Conservation (phyloP, 148 eudicot genomes). For the Amaranthus cruentus region DNA sequence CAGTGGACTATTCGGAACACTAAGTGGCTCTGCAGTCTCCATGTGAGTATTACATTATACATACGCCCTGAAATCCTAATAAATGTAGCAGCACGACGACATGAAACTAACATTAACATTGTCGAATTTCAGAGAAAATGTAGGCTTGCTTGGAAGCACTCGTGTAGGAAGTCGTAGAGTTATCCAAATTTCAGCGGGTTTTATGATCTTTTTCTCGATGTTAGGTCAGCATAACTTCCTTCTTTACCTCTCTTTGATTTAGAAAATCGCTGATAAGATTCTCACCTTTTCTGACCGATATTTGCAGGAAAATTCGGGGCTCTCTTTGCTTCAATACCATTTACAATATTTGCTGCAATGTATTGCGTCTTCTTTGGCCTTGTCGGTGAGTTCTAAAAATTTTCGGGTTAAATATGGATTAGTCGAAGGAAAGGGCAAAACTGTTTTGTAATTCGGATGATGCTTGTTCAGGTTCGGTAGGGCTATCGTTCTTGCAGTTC, state of each 20-base stretch:
- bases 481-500: slow-evolving; percentile 91
- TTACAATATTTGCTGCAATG: slow-evolving; percentile 86
- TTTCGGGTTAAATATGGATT: neutral
- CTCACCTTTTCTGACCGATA: neutral
- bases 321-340: slow-evolving; percentile 93
- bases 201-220: slow-evolving; percentile 95
- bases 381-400: slow-evolving; percentile 52
- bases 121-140: slow-evolving; percentile 63
- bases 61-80: neutral
- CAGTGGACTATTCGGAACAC: slow-evolving; percentile 87
- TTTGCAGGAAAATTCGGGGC: slow-evolving; percentile 96
- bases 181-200: slow-evolving; percentile 93
- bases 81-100: neutral
- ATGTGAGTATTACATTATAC: slow-evolving; percentile 44
- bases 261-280: neutral
- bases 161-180: slow-evolving; percentile 97
- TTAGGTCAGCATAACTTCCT: slow-evolving; percentile 43
- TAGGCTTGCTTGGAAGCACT: slow-evolving; percentile 92
- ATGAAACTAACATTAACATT: slow-evolving; percentile 8
- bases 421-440: neutral
- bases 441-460: slow-evolving; percentile 1
- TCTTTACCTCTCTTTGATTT: neutral
- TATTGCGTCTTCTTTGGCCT: slow-evolving; percentile 93
- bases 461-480: slow-evolving; percentile 67
- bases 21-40: slow-evolving; percentile 90